Base-by-base conservation (phyloP, 305 asterid genomes). In the Plantago rigida region DNA sequence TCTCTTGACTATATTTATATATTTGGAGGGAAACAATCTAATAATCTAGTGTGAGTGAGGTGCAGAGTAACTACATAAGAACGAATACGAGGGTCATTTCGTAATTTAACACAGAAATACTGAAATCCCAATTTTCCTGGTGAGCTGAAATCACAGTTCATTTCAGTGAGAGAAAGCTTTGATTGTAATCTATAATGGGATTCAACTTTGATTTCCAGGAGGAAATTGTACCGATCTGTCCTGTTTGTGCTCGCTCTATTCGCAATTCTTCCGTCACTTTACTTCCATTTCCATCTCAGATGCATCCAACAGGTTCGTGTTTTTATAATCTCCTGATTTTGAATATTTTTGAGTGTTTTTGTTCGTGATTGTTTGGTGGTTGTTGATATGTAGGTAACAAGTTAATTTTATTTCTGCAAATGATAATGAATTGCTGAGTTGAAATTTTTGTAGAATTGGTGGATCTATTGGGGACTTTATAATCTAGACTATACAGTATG, bases 241-340 rank as follows among this genome's bases (percentile, higher is more conserved):
- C 79, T 92, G 8, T 68, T 83, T 29, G 65, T 60, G 41, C 90
- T 92, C 56, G 94, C 89, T 19, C 34, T 86, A 53, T 34, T 92
- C 41, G 85, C 94, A 41, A 74, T 88, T 59, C 70, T 86, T 14
- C 99, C 99, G 22, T 95, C 96, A 46, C 81, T 88, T 63, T 92
- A 77, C 79, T 84, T 92, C 76, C 94, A 92, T 73, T 86, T 92
- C 78, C 73, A 75, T 75, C 96, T 92, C 84, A 92, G 92, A 45
- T 86, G 82, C 63, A 79, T 81, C 73, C 78, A 77, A 57, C 93
- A 86, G 95, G 96, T 82, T 7, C 44, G 44, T 36, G 6, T 5
- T 0, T 8, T 0, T 7, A 1, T 36, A 36, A 36, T 36, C 5
- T 1, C 10, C 44, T 8, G 44, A 7, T 36, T 36, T 45, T 64